phyloP scores from a whole-genome alignment of 2,329 filamentous ascomycete genomes.

The Sarocladium brachiariae region DNA sequence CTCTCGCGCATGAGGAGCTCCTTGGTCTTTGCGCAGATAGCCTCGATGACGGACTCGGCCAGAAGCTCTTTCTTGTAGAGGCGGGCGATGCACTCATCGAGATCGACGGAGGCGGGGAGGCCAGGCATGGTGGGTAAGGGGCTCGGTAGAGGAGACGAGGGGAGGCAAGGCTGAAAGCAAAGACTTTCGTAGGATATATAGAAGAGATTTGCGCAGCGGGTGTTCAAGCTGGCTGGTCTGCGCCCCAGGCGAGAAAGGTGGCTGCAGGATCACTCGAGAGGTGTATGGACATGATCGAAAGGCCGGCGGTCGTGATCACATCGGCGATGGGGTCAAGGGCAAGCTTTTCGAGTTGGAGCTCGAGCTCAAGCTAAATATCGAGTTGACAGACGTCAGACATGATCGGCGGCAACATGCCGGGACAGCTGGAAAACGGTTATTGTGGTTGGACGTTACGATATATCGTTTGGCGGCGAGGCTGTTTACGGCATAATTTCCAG shows the following conservation, averaged over 20 bases:
- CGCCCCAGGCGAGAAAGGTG: conserved; percentile 28
- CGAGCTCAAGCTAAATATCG: neutral
- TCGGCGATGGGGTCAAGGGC: conserved; percentile 15
- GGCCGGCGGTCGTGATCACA: conserved; percentile 22
- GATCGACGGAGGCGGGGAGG: conserved; percentile 83
- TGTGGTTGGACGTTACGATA: neutral
- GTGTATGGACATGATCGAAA: conserved; percentile 36
- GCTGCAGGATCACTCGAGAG: conserved; percentile 26
- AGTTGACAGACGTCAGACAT: neutral
- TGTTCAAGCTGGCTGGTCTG: conserved; percentile 20
- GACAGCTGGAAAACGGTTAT: neutral
- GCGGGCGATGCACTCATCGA: conserved; percentile 96
- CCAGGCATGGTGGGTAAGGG: conserved; percentile 42
- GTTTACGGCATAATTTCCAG: conserved; percentile 2
- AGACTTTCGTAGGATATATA: neutral
- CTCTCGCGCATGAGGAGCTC: conserved; percentile 99
- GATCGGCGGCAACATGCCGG: neutral
- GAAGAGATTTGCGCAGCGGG: neutral
- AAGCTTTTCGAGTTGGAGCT: neutral
- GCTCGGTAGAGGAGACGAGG: neutral
- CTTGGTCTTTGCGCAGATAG: conserved; percentile 98
- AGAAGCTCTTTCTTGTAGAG: conserved; percentile 96
- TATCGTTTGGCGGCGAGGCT: neutral
- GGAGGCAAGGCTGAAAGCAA: neutral
- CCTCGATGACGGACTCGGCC: conserved; percentile 95